Evolutionary conservation across 169 alveolate genomes (phyloP).

Genomic region (Plasmodium fragile): DNA sequence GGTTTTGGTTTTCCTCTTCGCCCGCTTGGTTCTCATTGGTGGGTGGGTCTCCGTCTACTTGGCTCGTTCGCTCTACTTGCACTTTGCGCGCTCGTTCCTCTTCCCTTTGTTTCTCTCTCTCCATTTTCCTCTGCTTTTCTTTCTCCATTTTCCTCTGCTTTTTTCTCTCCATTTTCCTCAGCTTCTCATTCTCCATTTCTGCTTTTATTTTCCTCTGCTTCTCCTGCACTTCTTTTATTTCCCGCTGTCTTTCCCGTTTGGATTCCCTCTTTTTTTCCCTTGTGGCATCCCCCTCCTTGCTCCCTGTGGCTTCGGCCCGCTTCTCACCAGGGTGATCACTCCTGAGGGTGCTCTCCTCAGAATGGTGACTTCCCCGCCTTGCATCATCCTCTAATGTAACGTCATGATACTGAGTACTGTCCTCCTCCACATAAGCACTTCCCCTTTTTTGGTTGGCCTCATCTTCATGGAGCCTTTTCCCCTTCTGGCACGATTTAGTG

Average conservation of each 20-base stretch:
- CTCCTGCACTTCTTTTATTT: background rate
- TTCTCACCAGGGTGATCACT: background rate
- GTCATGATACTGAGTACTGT: background rate
- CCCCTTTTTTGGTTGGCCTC: background rate
- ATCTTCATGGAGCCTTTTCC: background rate
- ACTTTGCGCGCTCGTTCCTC: background rate
- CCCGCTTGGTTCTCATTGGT: background rate
- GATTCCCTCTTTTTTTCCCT: background rate
- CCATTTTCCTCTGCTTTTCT: background rate
- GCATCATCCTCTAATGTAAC: background rate
- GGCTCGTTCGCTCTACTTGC: background rate
- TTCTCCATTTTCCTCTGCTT: background rate
- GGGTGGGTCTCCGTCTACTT: background rate
- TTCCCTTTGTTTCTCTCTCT: background rate
- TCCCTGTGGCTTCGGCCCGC: background rate
- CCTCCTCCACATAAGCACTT: conserved; percentile 1
- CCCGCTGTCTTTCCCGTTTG: background rate
- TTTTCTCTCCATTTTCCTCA: background rate
- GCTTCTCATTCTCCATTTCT: background rate
- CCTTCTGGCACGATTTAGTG: background rate
- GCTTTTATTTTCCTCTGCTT: background rate
- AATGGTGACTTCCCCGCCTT: background rate
- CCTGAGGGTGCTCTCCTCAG: background rate
- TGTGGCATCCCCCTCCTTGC: background rate
- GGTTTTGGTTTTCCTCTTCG: background rate